A percentile compares a stretch with the other conserved stretches of the same genome.
These are phyloP conservation scores for Sporothrix variecibatus DNA, from an alignment of 2,329 filamentous ascomycete genomes.

Conservation along the genomic window DNA sequence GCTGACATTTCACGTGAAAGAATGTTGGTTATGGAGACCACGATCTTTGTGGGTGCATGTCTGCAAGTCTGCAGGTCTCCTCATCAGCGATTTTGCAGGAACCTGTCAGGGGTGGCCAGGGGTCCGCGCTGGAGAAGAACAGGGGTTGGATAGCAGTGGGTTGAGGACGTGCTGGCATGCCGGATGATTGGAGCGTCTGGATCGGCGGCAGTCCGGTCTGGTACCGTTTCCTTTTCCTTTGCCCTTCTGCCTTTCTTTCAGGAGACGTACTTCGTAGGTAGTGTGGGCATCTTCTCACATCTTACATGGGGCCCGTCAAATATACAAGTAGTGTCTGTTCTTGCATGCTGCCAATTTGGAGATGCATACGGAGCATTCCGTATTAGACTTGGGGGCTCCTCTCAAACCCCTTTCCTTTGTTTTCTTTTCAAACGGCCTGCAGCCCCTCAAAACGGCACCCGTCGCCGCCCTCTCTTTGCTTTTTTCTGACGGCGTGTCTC, in stretches of 20 bases:
- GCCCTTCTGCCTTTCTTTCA: background rate
- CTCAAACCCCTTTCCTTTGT: background rate
- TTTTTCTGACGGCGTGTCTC: background rate
- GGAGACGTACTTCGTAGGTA: background rate
- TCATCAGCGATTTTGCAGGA: background rate
- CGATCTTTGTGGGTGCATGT: background rate
- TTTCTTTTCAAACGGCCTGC: background rate
- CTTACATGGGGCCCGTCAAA: background rate
- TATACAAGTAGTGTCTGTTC: background rate
- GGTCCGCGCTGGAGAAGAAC: conserved; percentile 7
- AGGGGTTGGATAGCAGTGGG: conserved; percentile 4
- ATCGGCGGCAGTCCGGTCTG: background rate
- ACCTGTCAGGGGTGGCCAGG: background rate
- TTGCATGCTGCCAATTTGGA: conserved; percentile 16
- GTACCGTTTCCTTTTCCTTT: background rate
- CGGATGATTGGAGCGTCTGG: conserved; percentile 11
- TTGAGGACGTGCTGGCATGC: background rate
- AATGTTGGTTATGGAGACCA: background rate
- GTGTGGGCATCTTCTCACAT: background rate
- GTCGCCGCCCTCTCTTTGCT: background rate
- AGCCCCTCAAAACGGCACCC: background rate
- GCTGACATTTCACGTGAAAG: conserved; percentile 2
- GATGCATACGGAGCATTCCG: background rate
- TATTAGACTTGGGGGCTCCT: background rate
- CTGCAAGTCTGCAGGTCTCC: background rate